Base-by-base conservation (phyloP, 2,329 filamentous ascomycete species). In the Curvularia sp. region DNA sequence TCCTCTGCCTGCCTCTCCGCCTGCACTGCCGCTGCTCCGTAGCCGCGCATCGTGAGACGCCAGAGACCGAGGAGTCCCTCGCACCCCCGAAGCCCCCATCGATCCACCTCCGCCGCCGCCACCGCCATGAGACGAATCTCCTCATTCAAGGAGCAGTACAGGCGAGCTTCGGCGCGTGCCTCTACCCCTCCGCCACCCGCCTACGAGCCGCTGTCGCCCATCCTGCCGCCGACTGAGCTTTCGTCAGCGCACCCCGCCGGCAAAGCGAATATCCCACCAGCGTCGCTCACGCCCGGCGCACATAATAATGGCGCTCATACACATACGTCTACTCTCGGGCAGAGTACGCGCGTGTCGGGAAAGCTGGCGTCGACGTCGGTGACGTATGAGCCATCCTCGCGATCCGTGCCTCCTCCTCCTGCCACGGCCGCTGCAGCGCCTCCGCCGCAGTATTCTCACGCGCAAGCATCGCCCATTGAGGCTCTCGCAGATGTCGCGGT, bases 401-500 rank as follows among this genome's bases (percentile, higher is more conserved):
- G 55, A 44, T 66, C 67, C 49, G 69, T 67, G 53, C 69, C 67
- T 38, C 69, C 62, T 24, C 63, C 66, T 33, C 69, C 62, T 24
- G 13, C 33, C 13, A 62, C 66, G 30, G 67, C 62, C 20, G 63
- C 66, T 57, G 35, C 35, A 38, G 35, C 35, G 15, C 61, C 24
- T 44, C 42, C 42, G 42, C 42, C 68, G 53, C 63, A 58, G 42
- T 62, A 66, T 60, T 60, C 71, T 53, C 67, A 66, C 60, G 57
- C 68, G 18, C 68, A 70, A 46, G 67, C 65, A 55, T 76, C 75
- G 50, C 75, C 78, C 60, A 81, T 81, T 59, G 80, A 81, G 52
- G 74, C 78, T 30, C 74, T 82, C 8, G 79, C 80, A 30, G 77
- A 79, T 58, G 78, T 77, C 50, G 80, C 80, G 46, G 49, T 67